These are phyloP conservation scores for Cylindricascospora bacillispora DNA, from an alignment of 1,139 yeast species.

Conservation along the genomic window DNA sequence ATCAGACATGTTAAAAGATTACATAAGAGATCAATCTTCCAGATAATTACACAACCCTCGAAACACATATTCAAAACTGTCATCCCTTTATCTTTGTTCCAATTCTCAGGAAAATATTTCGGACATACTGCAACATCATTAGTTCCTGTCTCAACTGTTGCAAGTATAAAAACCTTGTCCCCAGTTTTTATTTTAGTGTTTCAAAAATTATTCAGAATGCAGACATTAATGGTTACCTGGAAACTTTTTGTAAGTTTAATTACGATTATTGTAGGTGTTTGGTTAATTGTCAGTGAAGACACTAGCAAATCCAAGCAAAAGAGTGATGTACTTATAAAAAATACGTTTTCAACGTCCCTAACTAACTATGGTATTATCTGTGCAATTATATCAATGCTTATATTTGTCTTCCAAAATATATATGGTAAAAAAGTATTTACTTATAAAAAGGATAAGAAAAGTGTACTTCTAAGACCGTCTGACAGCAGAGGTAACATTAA, in stretches of 20 bases:
- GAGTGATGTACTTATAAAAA: background rate
- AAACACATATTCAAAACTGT: conserved; percentile 50
- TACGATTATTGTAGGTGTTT: conserved; percentile 26
- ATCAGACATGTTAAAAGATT: conserved; percentile 1
- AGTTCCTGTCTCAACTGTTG: conserved; percentile 88
- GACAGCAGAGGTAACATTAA: conserved; percentile 2
- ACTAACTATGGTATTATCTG: conserved; percentile 57
- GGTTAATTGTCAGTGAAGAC: conserved; percentile 26
- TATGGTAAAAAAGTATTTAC: conserved; percentile 83
- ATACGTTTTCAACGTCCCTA: conserved; percentile 17
- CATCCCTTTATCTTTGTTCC: conserved; percentile 85
- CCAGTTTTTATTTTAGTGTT: conserved; percentile 77
- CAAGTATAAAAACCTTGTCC: conserved; percentile 83
- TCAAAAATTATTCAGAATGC: conserved; percentile 51
- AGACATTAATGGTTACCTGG: conserved; percentile 46
- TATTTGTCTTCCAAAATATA: conserved; percentile 85
- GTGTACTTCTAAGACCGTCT: background rate
- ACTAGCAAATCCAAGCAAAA: conserved; percentile 8
- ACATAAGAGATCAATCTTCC: background rate
- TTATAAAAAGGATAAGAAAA: conserved; percentile 20
- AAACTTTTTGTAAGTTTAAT: conserved; percentile 62
- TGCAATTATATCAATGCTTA: conserved; percentile 71
- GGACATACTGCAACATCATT: conserved; percentile 83
- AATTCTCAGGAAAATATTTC: conserved; percentile 81
- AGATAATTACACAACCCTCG: conserved; percentile 25